phyloP scores from a whole-genome alignment of 495 filamentous ascomycete genomes.

The Barbatosphaeria neglecta region DNA sequence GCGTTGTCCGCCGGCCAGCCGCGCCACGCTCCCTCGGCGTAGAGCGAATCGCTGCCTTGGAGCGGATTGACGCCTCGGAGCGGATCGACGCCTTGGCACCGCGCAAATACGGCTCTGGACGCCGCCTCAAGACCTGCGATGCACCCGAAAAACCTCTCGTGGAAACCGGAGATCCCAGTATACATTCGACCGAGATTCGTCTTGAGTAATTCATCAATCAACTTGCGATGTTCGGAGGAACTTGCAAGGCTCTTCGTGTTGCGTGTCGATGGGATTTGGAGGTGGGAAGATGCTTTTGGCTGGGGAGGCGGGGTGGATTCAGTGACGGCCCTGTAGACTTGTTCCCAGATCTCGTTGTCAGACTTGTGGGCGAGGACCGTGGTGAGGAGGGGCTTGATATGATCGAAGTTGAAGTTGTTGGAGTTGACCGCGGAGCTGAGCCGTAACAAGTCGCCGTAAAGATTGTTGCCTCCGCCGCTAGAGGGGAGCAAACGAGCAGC shows the following conservation, averaged over 20 bases:
- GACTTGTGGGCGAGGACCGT: conserved; percentile 9
- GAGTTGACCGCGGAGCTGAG: conserved; percentile 16
- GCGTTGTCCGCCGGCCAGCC: conserved; percentile 22
- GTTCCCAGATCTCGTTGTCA: conserved; percentile 18
- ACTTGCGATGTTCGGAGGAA: too few relatives aligned
- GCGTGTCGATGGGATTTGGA: conserved; percentile 26
- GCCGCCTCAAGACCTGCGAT: conserved; percentile 18
- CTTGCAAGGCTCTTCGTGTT: conserved; percentile 33
- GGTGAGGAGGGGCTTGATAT: conserved; percentile 21
- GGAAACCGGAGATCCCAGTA: conserved; percentile 22
- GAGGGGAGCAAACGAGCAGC: conserved; percentile 14
- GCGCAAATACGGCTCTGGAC: conserved; percentile 23
- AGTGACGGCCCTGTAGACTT: conserved; percentile 17
- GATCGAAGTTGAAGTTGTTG: conserved; percentile 21
- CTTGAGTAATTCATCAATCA: conserved; percentile 28
- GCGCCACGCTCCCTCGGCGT: too few relatives aligned
- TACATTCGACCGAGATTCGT: conserved; percentile 24
- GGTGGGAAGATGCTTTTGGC: conserved; percentile 19
- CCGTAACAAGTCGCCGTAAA: conserved; percentile 11
- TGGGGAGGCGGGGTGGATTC: conserved; percentile 25
- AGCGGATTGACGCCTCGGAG: conserved; percentile 15
- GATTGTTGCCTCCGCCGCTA: conserved; percentile 3
- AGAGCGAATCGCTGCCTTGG: too few relatives aligned
- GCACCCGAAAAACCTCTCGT: conserved; percentile 24
- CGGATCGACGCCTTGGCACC: conserved; percentile 20